Conservation (phyloP, 768 basidiomycete species). For the button mushroom (Agaricus bisporus) region DNA sequence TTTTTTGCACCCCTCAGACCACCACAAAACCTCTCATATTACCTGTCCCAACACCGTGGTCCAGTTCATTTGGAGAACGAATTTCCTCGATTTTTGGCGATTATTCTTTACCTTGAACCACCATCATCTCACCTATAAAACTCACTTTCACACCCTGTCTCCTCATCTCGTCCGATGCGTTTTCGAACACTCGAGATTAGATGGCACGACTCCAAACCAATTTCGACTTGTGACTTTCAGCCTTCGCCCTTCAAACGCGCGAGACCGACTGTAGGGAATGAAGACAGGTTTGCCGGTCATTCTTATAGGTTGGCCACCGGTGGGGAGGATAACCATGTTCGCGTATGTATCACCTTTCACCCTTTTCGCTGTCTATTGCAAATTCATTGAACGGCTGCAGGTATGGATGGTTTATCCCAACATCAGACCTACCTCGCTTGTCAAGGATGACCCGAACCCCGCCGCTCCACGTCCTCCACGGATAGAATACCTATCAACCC, state of each 20-base stretch:
- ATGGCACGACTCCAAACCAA: slow-evolving; percentile 94
- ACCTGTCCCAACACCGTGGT: background rate
- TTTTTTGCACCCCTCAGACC: too few species aligned
- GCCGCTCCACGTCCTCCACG: slow-evolving; percentile 52
- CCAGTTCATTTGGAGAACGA: background rate
- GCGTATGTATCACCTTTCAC: slow-evolving; percentile 51
- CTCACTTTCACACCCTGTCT: background rate
- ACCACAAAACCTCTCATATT: background rate
- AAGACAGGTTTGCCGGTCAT: slow-evolving; percentile 58
- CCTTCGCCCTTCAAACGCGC: slow-evolving; percentile 77
- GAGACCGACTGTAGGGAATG: slow-evolving; percentile 48
- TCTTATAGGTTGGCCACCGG: slow-evolving; percentile 91
- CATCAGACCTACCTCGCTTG: slow-evolving; percentile 61
- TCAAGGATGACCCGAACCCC: slow-evolving; percentile 21
- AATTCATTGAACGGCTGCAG: slow-evolving; percentile 29
- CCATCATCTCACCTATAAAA: background rate
- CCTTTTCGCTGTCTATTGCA: slow-evolving; percentile 4
- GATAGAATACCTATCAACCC: slow-evolving; percentile 93
- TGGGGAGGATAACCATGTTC: slow-evolving; percentile 94
- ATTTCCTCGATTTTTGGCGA: background rate
- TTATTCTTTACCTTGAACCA: background rate
- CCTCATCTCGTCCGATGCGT: slow-evolving; percentile 45
- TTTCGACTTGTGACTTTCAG: slow-evolving; percentile 97
- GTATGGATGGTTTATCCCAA: slow-evolving; percentile 95
- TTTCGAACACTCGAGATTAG: slow-evolving; percentile 90